Conservation (phyloP, 2,329 filamentous ascomycete species). For the Bimuria novae-zelandiae region DNA sequence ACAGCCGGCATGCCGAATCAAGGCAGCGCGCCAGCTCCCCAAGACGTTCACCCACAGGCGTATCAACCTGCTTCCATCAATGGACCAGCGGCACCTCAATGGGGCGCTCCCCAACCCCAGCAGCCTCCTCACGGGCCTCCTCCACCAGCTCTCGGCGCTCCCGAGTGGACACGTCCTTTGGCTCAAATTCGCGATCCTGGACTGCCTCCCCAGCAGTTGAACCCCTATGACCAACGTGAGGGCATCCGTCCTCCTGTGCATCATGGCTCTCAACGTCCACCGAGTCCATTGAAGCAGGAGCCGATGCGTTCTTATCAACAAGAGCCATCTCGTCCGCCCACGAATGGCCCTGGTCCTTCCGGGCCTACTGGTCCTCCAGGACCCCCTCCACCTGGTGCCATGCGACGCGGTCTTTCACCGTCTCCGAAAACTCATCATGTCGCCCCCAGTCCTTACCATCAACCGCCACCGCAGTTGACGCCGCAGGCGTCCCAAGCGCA, state of each 20-base stretch:
- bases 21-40: constrained; percentile 80
- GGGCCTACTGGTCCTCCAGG: constrained; percentile 45
- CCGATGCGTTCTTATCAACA: constrained; percentile 70
- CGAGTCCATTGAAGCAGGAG: constrained; percentile 73
- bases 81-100: constrained; percentile 84
- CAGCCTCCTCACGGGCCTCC: constrained; percentile 69
- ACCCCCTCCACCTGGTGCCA: constrained; percentile 44
- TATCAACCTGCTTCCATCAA: constrained; percentile 84
- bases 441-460: constrained; percentile 57
- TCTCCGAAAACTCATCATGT: constrained; percentile 64
- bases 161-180: constrained; percentile 65
- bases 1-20: constrained; percentile 71
- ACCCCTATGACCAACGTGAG: constrained; percentile 82
- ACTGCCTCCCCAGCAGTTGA: constrained; percentile 71
- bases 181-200: constrained; percentile 73
- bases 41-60: constrained; percentile 93
- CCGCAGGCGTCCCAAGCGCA: constrained; percentile 58
- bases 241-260: constrained; percentile 69
- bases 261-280: constrained; percentile 68
- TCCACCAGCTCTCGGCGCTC: constrained; percentile 57
- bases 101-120: constrained; percentile 75
- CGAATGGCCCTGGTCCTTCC: constrained; percentile 49
- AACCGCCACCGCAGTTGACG: constrained; percentile 50
- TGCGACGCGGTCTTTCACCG: constrained; percentile 59
- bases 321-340: constrained; percentile 63